These are phyloP conservation scores for Citrullus colocynthis DNA, from an alignment of 306 rosid genomes.

Conservation along the genomic window DNA sequence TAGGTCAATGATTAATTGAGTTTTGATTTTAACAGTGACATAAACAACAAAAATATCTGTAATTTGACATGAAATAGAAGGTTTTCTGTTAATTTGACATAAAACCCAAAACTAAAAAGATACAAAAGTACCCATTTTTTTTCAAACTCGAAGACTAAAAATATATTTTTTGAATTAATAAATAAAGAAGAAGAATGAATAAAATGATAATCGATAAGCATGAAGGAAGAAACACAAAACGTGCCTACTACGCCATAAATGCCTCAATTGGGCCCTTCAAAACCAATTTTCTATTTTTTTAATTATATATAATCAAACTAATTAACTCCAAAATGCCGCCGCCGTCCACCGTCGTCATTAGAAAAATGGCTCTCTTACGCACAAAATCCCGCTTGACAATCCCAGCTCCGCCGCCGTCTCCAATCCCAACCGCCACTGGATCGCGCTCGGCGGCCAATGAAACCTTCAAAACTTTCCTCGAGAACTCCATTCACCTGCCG, in stretches of 20 bases:
- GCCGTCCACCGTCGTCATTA: not conserved
- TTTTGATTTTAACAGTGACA: too few relatives aligned
- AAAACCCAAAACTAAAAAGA: too few relatives aligned
- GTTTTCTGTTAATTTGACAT: too few relatives aligned
- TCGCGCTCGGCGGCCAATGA: slow-evolving; percentile 55
- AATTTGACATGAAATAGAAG: too few relatives aligned
- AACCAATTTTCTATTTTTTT: not conserved
- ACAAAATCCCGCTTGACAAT: slow-evolving; percentile 9
- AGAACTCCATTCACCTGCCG: slow-evolving; percentile 33
- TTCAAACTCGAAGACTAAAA: too few relatives aligned
- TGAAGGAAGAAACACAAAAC: slow-evolving; percentile 7
- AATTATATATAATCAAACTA: not conserved
- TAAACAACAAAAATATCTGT: too few relatives aligned
- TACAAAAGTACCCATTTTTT: too few relatives aligned
- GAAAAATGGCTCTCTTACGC: slow-evolving; percentile 23
- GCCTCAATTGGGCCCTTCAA: slow-evolving; percentile 9
- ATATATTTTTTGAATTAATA: too few relatives aligned
- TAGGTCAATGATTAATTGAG: too few relatives aligned
- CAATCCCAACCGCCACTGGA: slow-evolving; percentile 66
- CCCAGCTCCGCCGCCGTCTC: slow-evolving; percentile 50
- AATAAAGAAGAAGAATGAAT: too few relatives aligned
- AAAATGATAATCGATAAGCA: not conserved
- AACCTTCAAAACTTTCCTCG: slow-evolving; percentile 38
- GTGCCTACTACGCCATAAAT: slow-evolving; percentile 27
- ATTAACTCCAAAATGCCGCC: not conserved